Conservation (phyloP, 805 yeast species). For the Metschnikowia bowlesiae region DNA sequence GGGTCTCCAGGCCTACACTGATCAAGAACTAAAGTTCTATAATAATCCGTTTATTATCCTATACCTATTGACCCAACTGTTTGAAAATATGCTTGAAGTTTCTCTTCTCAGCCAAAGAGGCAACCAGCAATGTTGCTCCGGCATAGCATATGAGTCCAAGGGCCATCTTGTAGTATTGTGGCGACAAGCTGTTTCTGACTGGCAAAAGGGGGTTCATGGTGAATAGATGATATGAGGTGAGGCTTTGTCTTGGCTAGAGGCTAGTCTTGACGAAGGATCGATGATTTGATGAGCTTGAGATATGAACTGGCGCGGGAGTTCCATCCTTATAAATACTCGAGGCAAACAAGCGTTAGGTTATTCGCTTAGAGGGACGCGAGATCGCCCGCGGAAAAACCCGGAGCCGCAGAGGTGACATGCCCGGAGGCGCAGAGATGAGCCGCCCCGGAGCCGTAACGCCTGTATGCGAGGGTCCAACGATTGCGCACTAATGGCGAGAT, state of each 20-base stretch:
- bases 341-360: background rate
- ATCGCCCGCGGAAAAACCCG: background rate
- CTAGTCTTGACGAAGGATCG: background rate
- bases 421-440: background rate
- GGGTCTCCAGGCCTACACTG: too few relatives aligned
- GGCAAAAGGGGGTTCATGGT: conserved; percentile 3
- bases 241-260: background rate
- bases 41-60: background rate
- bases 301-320: background rate
- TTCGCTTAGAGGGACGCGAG: conserved; percentile 1
- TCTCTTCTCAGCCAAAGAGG: conserved; percentile 28
- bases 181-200: conserved; percentile 9
- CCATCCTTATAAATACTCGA: background rate
- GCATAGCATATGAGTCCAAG: conserved; percentile 22
- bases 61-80: conserved; percentile 24
- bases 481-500: background rate
- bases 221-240: background rate
- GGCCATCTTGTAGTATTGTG: conserved; percentile 16
- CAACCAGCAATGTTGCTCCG: conserved; percentile 25
- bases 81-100: conserved; percentile 27
- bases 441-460: background rate
- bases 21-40: background rate
- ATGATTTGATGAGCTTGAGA: too few relatives aligned
- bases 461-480: background rate
- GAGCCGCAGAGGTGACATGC: background rate